Evolutionary conservation across 2,329 filamentous ascomycete genomes (phyloP).

Genomic region (Didymella sp.): DNA sequence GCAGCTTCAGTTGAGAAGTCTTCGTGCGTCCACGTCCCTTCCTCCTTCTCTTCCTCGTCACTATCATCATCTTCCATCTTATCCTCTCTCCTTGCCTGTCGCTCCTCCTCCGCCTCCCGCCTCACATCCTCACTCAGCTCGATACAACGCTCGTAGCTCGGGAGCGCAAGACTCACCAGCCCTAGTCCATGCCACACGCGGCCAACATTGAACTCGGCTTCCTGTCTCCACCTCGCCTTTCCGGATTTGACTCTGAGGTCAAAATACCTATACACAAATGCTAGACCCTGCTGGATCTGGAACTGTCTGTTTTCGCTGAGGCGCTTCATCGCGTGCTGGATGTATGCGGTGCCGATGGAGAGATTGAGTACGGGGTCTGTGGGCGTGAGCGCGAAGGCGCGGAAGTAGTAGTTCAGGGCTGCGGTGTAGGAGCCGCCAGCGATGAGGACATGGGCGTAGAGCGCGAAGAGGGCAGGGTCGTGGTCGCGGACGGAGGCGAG

Average conservation of each 20-base stretch:
- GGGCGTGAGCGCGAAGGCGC: slow-evolving; percentile 70
- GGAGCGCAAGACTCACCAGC: slow-evolving; percentile 72
- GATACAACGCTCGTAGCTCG: slow-evolving; percentile 71
- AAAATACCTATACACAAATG: slow-evolving; percentile 80
- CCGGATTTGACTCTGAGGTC: slow-evolving; percentile 59
- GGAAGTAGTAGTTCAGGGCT: slow-evolving; percentile 86
- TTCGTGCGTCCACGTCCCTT: slow-evolving; percentile 45
- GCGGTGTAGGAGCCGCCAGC: slow-evolving; percentile 82
- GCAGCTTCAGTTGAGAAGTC: slow-evolving; percentile 74
- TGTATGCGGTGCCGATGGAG: slow-evolving; percentile 75
- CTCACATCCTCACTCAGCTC: slow-evolving; percentile 56
- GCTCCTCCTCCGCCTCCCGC: slow-evolving; percentile 13
- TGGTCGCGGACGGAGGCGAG: slow-evolving; percentile 51
- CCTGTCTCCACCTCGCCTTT: slow-evolving; percentile 63
- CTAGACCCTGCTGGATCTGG: slow-evolving; percentile 81
- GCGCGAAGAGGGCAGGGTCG: slow-evolving; percentile 81
- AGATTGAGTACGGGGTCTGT: slow-evolving; percentile 80
- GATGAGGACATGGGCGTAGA: slow-evolving; percentile 90
- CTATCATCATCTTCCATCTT: slow-evolving; percentile 39
- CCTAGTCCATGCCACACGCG: slow-evolving; percentile 79
- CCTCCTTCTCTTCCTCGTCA: slow-evolving; percentile 33
- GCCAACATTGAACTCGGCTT: slow-evolving; percentile 83
- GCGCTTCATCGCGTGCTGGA: slow-evolving; percentile 88
- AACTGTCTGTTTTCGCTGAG: slow-evolving; percentile 91
- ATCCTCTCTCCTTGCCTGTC: slow-evolving; percentile 2